Base-by-base conservation (phyloP, 139 green algal species). In the Coelastrella sp. region DNA sequence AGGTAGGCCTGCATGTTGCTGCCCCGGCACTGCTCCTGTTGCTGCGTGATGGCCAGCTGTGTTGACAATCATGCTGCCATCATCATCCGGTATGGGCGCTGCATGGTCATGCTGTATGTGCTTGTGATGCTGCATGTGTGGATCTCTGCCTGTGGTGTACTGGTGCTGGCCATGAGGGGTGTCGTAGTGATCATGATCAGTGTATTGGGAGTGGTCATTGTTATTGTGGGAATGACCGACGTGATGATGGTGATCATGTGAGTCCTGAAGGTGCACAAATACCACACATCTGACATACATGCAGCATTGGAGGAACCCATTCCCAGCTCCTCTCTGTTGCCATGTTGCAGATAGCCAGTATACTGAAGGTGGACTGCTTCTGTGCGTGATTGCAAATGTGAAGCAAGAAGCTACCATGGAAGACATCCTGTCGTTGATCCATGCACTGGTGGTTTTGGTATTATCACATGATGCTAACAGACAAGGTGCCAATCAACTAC, bases 81-180 rank as follows among this genome's bases (percentile, higher is more conserved):
- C 82, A 19, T n/a, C 80, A 24, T 56, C 80, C 65, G 35, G 20
- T 85, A 59, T 58, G 24, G 57, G 63, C 63, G 63, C 63, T 70
- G 12, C 63, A 17, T 70, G 63, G 60, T 87, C 60, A 60, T 87
- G 60, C 81, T 87, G 60, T 57, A 63, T 35, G 60, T 27, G 81
- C 9, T 87, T 22, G 12, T 57, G 74, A 6, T 80, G 10, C 74
- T 80, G 74, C 25, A 76, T 24, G 68, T 76, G 17, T 15, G 12
- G 63, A 17, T 70, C 63, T 70, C 63, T 70, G 63, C 63, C 63
- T 22, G 63, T 70, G 63, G 12, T 70, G 63, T 70, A 70, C 63
- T 70, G 63, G 63, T 70, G 63, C 5, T 70, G 63, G 12, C 63
- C 63, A 17, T 70, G 63, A 22, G 63, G 63, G 15, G 12, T 9